These are phyloP conservation scores for Perkinsus marinus DNA, from an alignment of 169 alveolate species.

Conservation along the genomic window DNA sequence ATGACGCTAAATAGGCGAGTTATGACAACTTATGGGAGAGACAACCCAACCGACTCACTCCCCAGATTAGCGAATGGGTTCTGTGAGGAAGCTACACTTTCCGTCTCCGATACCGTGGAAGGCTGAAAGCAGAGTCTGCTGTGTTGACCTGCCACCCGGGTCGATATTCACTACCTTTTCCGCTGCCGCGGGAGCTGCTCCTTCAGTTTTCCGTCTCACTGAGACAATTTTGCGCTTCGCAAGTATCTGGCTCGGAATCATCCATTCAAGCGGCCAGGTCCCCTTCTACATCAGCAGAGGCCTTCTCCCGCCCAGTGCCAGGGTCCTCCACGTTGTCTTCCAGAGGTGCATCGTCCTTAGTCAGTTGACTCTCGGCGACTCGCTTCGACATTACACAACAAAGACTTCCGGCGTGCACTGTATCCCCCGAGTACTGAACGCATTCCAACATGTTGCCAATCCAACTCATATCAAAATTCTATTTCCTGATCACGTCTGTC, in stretches of 20 bases:
- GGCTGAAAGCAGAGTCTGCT: not conserved
- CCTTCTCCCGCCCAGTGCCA: not conserved
- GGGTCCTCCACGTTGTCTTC: not conserved
- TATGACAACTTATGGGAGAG: not conserved
- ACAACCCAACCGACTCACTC: not conserved
- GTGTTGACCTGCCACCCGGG: not conserved
- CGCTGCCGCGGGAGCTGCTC: not conserved
- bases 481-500: not conserved
- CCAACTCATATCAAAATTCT: too few relatives aligned
- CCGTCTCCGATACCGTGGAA: not conserved
- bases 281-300: not conserved
- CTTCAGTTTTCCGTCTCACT: not conserved
- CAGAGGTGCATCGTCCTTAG: not conserved
- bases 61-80: not conserved
- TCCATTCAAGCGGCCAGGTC: not conserved
- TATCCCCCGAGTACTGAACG: not conserved
- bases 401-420: not conserved
- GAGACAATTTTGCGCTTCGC: not conserved
- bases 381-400: not conserved
- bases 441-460: too few relatives aligned
- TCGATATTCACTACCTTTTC: not conserved
- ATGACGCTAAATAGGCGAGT: not conserved
- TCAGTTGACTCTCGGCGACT: not conserved
- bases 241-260: not conserved
- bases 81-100: not conserved